phyloP scores from a whole-genome alignment of 371 early-diverging fungal genomes.

The Mortierella sp. region DNA sequence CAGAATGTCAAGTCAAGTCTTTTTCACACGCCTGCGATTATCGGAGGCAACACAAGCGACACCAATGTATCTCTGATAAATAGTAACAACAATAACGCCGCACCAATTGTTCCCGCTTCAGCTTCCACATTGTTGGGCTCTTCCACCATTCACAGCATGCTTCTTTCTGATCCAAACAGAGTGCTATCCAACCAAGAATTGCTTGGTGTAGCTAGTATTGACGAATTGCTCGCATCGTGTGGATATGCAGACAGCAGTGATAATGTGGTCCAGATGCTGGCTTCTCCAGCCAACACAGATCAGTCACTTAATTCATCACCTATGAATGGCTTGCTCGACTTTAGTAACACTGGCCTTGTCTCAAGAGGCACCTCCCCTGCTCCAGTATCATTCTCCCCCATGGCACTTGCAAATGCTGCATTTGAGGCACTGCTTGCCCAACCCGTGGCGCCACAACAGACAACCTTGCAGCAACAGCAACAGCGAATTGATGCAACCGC shows the following conservation, averaged over 20 bases:
- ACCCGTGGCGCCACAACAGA: slow-evolving; percentile 8
- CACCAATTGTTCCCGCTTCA: slow-evolving; percentile 3
- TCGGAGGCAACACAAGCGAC: slow-evolving; percentile 14
- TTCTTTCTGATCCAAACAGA: slow-evolving; percentile 33
- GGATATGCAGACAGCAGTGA: slow-evolving; percentile 18
- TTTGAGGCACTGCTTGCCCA: slow-evolving; percentile 36
- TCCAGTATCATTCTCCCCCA: slow-evolving; percentile 35
- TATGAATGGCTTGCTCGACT: slow-evolving; percentile 26
- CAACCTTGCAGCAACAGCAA: slow-evolving; percentile 5
- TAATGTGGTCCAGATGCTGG: slow-evolving; percentile 12
- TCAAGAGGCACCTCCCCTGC: slow-evolving; percentile 19
- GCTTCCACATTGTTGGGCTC: slow-evolving; percentile 27
- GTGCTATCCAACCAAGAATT: slow-evolving; percentile 32
- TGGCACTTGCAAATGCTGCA: slow-evolving; percentile 32
- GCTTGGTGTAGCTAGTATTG: slow-evolving; percentile 31
- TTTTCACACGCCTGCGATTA: slow-evolving; percentile 35
- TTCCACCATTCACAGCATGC: slow-evolving; percentile 19
- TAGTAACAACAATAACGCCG: background rate
- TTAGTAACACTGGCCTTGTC: slow-evolving; percentile 4
- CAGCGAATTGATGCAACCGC: slow-evolving; percentile 5
- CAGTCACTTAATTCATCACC: slow-evolving; percentile 36
- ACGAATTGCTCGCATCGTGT: slow-evolving; percentile 45
- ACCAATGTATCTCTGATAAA: slow-evolving; percentile 3
- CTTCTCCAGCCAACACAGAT: slow-evolving; percentile 33
- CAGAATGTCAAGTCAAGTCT: slow-evolving; percentile 12